A percentile compares a stretch with the other conserved stretches of the same genome.
Evolutionary conservation across 805 yeast genomes (phyloP).

Genomic region (Candida argentea): DNA sequence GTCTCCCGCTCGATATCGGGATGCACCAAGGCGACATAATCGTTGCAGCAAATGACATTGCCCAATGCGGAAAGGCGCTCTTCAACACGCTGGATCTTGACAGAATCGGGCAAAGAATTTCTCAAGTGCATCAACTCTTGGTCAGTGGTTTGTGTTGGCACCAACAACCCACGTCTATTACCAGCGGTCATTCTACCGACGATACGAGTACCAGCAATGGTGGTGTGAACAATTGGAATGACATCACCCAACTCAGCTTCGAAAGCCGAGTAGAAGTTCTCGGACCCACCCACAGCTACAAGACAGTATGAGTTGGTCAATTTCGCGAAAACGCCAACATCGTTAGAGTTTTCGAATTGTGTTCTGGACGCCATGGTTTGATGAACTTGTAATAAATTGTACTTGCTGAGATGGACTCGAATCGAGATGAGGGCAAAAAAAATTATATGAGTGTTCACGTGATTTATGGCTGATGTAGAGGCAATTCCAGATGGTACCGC

Average conservation of each 20-base stretch:
- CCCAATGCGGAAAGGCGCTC: conserved; percentile 96
- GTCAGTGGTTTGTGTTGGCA: conserved; percentile 96
- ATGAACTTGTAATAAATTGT: not conserved
- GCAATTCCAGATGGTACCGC: no score
- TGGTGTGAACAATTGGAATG: conserved; percentile 92
- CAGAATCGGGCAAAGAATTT: conserved; percentile 90
- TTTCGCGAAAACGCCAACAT: conserved; percentile 88
- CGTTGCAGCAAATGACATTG: conserved; percentile 96
- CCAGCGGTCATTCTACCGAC: conserved; percentile 98
- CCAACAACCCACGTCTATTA: conserved; percentile 93
- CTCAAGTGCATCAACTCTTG: conserved; percentile 96
- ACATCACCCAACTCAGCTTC: conserved; percentile 97
- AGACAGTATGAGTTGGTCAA: conserved; percentile 93
- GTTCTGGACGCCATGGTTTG: conserved; percentile 35
- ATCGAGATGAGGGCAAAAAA: not conserved
- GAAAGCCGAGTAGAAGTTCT: conserved; percentile 76
- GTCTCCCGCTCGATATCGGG: conserved; percentile 99
- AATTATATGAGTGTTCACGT: not conserved
- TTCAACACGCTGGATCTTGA: conserved; percentile 94
- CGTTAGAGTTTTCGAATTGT: conserved; percentile 40
- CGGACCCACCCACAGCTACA: conserved; percentile 95
- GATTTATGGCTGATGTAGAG: no score
- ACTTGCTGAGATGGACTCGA: no score
- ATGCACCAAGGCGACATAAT: conserved; percentile 96
- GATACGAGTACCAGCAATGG: conserved; percentile 96